These are phyloP conservation scores for Penicillium sp. DNA, from an alignment of 2,329 filamentous ascomycete species.

Conservation along the genomic window DNA sequence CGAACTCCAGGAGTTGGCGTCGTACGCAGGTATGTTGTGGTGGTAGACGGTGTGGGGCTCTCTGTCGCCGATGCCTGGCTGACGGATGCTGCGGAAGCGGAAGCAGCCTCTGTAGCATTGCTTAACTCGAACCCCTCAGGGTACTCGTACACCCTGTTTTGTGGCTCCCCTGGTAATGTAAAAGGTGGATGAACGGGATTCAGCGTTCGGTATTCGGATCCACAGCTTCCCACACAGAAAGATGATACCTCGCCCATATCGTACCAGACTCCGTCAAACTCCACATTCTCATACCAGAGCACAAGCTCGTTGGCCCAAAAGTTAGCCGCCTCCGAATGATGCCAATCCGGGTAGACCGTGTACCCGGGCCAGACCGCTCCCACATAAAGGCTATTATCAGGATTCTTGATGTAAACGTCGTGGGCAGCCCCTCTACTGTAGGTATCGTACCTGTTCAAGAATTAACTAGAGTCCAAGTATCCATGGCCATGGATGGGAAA, in stretches of 20 bases:
- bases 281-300: constrained; percentile 57
- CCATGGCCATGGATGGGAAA: constrained; percentile 32
- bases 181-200: constrained; percentile 74
- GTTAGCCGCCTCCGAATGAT: constrained; percentile 62
- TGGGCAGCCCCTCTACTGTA: constrained; percentile 57
- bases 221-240: constrained; percentile 75
- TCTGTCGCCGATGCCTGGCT: constrained; percentile 54
- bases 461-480: constrained; percentile 22
- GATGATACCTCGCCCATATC: constrained; percentile 67
- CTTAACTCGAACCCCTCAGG: constrained; percentile 73
- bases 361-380: constrained; percentile 63
- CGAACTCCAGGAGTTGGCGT: constrained; percentile 67
- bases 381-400: constrained; percentile 60
- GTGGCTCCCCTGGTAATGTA: constrained; percentile 66
- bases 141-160: constrained; percentile 63
- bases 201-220: constrained; percentile 65
- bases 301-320: constrained; percentile 64
- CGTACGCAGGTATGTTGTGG: constrained; percentile 59
- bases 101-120: constrained; percentile 69
- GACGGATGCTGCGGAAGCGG: constrained; percentile 60
- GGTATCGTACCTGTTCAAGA: constrained; percentile 52
- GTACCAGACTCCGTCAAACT: constrained; percentile 62
- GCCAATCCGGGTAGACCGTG: constrained; percentile 66
- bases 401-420: constrained; percentile 58
- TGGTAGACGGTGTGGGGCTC: constrained; percentile 35